phyloP scores from a whole-genome alignment of 2,329 filamentous ascomycete genomes.

The Metarhizium anisopliae region DNA sequence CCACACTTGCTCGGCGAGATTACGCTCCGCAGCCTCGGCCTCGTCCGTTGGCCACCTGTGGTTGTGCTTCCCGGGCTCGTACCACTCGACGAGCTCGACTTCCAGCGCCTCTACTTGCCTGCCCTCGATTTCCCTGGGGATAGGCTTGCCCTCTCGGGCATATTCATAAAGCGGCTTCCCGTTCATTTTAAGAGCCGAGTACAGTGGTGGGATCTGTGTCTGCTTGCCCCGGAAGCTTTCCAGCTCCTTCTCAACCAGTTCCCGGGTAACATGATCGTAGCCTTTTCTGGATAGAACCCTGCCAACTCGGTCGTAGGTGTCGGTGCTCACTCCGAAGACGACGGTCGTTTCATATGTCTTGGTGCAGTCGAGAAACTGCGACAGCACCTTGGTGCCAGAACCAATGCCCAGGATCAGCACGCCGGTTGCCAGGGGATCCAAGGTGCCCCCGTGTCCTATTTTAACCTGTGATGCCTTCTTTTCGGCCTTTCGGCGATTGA shows the following conservation, averaged over 20 bases:
- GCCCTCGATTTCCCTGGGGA: conserved; percentile 76
- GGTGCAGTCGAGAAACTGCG: conserved; percentile 74
- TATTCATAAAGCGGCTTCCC: conserved; percentile 96
- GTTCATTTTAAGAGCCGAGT: conserved; percentile 85
- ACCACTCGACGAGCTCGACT: conserved; percentile 76
- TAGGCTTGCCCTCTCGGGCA: conserved; percentile 76
- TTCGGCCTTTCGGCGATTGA: conserved; percentile 46
- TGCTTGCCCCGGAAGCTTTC: conserved; percentile 70
- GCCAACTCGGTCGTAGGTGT: conserved; percentile 82
- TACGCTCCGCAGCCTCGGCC: conserved; percentile 65
- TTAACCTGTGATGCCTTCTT: conserved; percentile 66
- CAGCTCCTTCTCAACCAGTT: conserved; percentile 69
- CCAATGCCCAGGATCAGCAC: conserved; percentile 86
- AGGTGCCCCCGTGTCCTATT: conserved; percentile 90
- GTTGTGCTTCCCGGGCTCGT: conserved; percentile 70
- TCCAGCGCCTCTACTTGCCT: conserved; percentile 70
- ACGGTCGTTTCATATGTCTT: conserved; percentile 90
- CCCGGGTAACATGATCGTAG: conserved; percentile 74
- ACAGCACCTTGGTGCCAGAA: conserved; percentile 74
- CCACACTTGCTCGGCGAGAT: conserved; percentile 65
- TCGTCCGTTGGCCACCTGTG: conserved; percentile 75
- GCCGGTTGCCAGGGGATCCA: conserved; percentile 89
- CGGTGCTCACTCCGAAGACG: conserved; percentile 84
- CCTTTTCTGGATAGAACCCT: conserved; percentile 68
- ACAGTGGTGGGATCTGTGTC: conserved; percentile 85